Base-by-base conservation (phyloP, 495 filamentous ascomycete genomes). In the Xylaria cubensis region DNA sequence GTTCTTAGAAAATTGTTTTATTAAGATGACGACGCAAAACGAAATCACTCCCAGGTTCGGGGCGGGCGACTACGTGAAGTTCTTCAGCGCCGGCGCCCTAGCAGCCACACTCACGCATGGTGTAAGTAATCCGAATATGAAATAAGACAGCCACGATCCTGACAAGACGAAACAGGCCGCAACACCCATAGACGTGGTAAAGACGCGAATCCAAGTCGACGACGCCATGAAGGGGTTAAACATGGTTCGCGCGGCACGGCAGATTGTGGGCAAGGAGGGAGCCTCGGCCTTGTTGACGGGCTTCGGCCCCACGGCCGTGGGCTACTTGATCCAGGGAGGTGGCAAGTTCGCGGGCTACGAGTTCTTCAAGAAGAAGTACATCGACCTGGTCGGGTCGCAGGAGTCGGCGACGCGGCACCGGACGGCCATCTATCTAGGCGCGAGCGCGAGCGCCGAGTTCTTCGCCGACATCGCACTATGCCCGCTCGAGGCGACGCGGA, bases 81-180 rank as follows among this genome's bases (percentile, higher is more conserved):
- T 95, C 85, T 92, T 93, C 76, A 90, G 94, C 76, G 93, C 93
- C 55, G 93, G 92, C 77, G 93, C 93, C 71, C 88, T 94, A 76
- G 94, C 93, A 84, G 95, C 93, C 76, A 91, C 91, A 64, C 84
- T 94, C 77, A 96, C 93, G 51, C 93, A 96, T 83, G 93, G 93
- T 73, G 92, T 88, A 82, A 85, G 93, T 80, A 29, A 29, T n/a
- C 29, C 24, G 13, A 1, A 56, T 1, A 32, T 6, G 15, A 58
- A 32, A 58, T 17, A 26, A 26, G 46, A 58, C 2, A 58, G 34
- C 1, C 6, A 6, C 61, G 21, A 55, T 34, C 5, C 21, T 36
- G 59, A 56, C 26, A 8, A 5, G 0, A 53, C 32, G 29, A 34
- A 67, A 56, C 74, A 92, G 91, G 78, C 79, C 2, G 80, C 80